phyloP scores from a whole-genome alignment of 176 grass and related monocot genomes.

The Cenchrus fungigraminus region DNA sequence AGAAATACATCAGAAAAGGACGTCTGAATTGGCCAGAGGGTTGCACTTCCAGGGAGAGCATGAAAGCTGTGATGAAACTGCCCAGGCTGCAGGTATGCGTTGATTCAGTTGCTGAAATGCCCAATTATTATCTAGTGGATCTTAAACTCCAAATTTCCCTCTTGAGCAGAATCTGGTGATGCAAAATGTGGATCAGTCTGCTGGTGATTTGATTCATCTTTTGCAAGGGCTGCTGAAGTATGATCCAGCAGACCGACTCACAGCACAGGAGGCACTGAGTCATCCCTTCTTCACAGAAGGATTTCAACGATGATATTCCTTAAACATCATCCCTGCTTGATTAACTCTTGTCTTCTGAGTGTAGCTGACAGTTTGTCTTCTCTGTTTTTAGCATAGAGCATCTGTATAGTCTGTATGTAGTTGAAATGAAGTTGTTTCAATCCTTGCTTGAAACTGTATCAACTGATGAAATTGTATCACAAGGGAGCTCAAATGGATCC shows the following conservation, averaged over 20 bases:
- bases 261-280: slow-evolving; percentile 58
- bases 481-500: no score
- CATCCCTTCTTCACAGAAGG: slow-evolving; percentile 73
- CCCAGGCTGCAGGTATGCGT: slow-evolving; percentile 64
- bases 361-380: no score
- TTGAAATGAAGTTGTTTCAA: neutral
- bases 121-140: neutral
- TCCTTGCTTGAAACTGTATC: neutral
- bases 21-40: slow-evolving; percentile 94
- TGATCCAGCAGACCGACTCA: slow-evolving; percentile 65
- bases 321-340: neutral
- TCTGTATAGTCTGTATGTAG: slow-evolving; percentile 26
- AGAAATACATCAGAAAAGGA: slow-evolving; percentile 81
- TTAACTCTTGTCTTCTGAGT: neutral
- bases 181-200: slow-evolving; percentile 58
- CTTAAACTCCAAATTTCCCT: neutral
- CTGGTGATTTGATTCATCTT: slow-evolving; percentile 80
- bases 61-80: slow-evolving; percentile 81
- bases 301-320: neutral
- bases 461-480: neutral
- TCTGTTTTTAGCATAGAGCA: neutral
- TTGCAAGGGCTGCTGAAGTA: slow-evolving; percentile 73
- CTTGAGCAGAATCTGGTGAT: slow-evolving; percentile 75
- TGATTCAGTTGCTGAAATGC: neutral
- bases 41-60: slow-evolving; percentile 73